Conservation (phyloP, 2,329 filamentous ascomycete species). For the Mariannaea elegans region DNA sequence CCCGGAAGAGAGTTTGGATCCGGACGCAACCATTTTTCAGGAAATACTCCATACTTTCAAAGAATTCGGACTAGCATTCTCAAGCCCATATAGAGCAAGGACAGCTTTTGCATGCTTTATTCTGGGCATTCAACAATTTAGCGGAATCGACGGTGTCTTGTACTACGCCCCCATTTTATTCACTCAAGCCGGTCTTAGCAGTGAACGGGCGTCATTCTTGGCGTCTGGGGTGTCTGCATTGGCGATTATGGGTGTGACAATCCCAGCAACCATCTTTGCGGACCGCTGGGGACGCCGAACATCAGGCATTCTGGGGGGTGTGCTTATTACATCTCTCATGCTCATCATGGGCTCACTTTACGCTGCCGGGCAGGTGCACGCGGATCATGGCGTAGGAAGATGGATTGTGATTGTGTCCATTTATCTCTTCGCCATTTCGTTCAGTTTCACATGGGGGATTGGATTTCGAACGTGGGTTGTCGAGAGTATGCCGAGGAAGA, state of each 20-base stretch:
- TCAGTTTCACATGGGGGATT: constrained; percentile 61
- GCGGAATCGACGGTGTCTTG: constrained; percentile 68
- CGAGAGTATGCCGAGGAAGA: constrained; percentile 65
- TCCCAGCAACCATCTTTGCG: constrained; percentile 63
- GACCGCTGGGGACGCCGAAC: constrained; percentile 65
- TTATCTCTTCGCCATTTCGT: constrained; percentile 58
- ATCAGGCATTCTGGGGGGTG: constrained; percentile 61
- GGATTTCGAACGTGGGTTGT: constrained; percentile 61
- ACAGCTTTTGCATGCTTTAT: constrained; percentile 65
- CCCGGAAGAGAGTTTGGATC: constrained; percentile 32
- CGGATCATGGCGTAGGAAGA: constrained; percentile 48
- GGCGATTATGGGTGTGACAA: constrained; percentile 62
- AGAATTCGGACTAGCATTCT: constrained; percentile 47
- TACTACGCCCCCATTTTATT: constrained; percentile 71
- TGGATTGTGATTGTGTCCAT: constrained; percentile 63
- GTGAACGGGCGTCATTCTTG: constrained; percentile 61
- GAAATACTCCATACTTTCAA: constrained; percentile 40
- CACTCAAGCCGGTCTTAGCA: constrained; percentile 64
- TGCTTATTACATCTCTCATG: constrained; percentile 60
- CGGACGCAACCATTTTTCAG: constrained; percentile 41
- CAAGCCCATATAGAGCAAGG: constrained; percentile 50
- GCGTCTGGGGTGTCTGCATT: constrained; percentile 68
- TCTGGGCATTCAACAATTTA: constrained; percentile 67
- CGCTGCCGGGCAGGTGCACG: constrained; percentile 51
- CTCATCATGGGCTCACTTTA: constrained; percentile 62